A percentile compares a stretch with the other conserved stretches of the same genome.
These are phyloP conservation scores for Blastomyces gilchristii DNA, from an alignment of 2,329 filamentous ascomycete species.

Conservation along the genomic window DNA sequence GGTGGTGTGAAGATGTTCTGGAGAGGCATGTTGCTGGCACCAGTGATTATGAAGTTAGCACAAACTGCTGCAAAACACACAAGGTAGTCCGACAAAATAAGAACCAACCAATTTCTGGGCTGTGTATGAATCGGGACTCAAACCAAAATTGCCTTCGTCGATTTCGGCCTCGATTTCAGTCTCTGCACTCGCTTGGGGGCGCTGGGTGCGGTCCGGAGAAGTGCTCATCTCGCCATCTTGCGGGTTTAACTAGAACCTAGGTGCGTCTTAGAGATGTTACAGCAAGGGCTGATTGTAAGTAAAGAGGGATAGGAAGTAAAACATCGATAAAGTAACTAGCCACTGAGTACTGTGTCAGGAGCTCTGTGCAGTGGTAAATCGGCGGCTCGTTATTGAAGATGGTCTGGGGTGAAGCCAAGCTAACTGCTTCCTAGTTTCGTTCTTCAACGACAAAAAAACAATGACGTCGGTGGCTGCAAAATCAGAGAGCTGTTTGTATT, in stretches of 20 bases:
- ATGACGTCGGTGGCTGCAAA: slow-evolving; percentile 24
- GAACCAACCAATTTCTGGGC: slow-evolving; percentile 42
- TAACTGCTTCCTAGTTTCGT: not conserved
- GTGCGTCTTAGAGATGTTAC: not conserved
- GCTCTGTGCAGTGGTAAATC: not conserved
- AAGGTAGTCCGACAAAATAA: not conserved
- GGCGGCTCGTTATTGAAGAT: not conserved
- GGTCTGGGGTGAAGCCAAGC: not conserved
- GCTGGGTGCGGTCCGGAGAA: slow-evolving; percentile 8
- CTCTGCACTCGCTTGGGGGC: slow-evolving; percentile 11
- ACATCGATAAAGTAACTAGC: not conserved
- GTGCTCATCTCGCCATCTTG: slow-evolving; percentile 14
- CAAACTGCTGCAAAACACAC: slow-evolving; percentile 5
- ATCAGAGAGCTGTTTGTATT: slow-evolving; percentile 7
- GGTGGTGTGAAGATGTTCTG: slow-evolving; percentile 52
- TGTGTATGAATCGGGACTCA: slow-evolving; percentile 45
- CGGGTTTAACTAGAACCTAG: not conserved
- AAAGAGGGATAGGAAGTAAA: not conserved
- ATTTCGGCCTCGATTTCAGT: slow-evolving; percentile 4
- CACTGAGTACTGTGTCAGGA: not conserved
- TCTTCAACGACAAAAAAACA: not conserved
- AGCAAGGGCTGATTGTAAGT: not conserved
- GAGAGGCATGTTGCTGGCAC: slow-evolving; percentile 48
- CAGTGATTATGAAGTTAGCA: not conserved
- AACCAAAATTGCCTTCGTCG: slow-evolving; percentile 23